Conservation (phyloP, 2,329 filamentous ascomycete genomes). For the Fusarium annulatum region DNA sequence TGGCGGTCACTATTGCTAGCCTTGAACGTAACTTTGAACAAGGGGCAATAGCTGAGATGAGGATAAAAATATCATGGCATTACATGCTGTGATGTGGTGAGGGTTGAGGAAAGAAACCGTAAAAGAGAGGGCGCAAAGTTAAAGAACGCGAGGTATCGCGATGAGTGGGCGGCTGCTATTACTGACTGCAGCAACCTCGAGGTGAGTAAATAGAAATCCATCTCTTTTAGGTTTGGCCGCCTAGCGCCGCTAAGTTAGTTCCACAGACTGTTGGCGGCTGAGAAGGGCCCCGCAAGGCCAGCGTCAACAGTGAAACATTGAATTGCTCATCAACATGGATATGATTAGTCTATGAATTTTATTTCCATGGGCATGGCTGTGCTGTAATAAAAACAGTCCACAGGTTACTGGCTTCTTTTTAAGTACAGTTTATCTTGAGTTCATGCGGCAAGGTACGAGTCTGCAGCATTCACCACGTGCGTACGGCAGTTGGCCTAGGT, state of each 20-base stretch:
- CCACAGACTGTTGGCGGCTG: conserved; percentile 29
- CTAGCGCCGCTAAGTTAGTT: conserved; percentile 24
- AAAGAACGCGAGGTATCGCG: conserved; percentile 36
- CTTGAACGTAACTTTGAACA: conserved; percentile 37
- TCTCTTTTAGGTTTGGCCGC: conserved; percentile 33
- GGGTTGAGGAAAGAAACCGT: conserved; percentile 1
- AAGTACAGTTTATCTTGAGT: not conserved
- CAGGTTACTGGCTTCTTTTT: too few relatives aligned
- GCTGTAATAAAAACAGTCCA: not conserved
- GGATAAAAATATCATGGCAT: conserved; percentile 30
- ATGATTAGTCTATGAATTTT: not conserved
- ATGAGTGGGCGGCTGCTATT: conserved; percentile 26
- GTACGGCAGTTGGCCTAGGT: not conserved
- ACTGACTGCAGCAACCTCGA: not conserved
- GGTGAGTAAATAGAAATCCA: conserved; percentile 34
- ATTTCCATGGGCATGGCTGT: not conserved
- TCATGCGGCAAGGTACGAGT: not conserved
- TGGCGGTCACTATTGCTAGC: conserved; percentile 11
- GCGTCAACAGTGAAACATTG: conserved; percentile 16
- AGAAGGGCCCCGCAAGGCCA: conserved; percentile 22
- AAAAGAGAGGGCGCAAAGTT: conserved; percentile 22
- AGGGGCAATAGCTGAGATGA: conserved; percentile 27
- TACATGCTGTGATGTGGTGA: conserved; percentile 10
- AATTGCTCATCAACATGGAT: conserved; percentile 3
- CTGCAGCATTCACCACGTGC: not conserved